Evolutionary conservation across 2,329 filamentous ascomycete genomes (phyloP).

Genomic region (Dothistroma septosporum): DNA sequence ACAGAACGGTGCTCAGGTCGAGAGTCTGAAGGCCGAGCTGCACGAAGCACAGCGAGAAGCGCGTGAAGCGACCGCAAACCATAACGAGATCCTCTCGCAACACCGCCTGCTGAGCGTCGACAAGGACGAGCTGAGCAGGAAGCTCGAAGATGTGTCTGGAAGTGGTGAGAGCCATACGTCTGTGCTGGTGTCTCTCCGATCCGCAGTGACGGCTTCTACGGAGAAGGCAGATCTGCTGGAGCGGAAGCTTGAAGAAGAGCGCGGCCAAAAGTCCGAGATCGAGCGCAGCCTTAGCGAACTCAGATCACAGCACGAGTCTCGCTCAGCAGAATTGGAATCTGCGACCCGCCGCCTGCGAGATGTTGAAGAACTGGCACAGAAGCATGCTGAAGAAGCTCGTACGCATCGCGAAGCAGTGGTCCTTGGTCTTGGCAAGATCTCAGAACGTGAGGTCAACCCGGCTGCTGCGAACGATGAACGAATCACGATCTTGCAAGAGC

Average conservation of each 20-base stretch:
- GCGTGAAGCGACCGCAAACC: slow-evolving; percentile 74
- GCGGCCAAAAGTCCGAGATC: slow-evolving; percentile 65
- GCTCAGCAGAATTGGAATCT: slow-evolving; percentile 70
- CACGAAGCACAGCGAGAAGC: slow-evolving; percentile 73
- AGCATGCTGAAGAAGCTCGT: slow-evolving; percentile 79
- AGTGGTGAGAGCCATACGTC: slow-evolving; percentile 65
- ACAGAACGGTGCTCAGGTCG: slow-evolving; percentile 76
- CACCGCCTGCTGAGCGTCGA: slow-evolving; percentile 77
- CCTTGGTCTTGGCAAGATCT: slow-evolving; percentile 72
- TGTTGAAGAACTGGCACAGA: slow-evolving; percentile 82
- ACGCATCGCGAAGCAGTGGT: slow-evolving; percentile 81
- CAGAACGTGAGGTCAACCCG: slow-evolving; percentile 50
- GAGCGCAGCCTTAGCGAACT: slow-evolving; percentile 74
- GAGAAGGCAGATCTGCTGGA: slow-evolving; percentile 75
- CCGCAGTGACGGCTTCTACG: slow-evolving; percentile 72
- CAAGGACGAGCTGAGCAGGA: slow-evolving; percentile 69
- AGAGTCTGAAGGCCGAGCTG: slow-evolving; percentile 78
- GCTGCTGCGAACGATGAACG: slow-evolving; percentile 60
- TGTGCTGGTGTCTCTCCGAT: slow-evolving; percentile 69
- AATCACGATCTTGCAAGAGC: slow-evolving; percentile 68
- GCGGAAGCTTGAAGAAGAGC: slow-evolving; percentile 77
- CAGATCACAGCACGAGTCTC: slow-evolving; percentile 76
- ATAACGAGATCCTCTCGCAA: slow-evolving; percentile 70
- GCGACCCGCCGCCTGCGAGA: slow-evolving; percentile 72
- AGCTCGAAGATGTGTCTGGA: slow-evolving; percentile 63